Evolutionary conservation across 2,329 filamentous ascomycete species (phyloP), one percentile per base, ranked within the genome.

Genomic region (Cercospora berteroae): DNA sequence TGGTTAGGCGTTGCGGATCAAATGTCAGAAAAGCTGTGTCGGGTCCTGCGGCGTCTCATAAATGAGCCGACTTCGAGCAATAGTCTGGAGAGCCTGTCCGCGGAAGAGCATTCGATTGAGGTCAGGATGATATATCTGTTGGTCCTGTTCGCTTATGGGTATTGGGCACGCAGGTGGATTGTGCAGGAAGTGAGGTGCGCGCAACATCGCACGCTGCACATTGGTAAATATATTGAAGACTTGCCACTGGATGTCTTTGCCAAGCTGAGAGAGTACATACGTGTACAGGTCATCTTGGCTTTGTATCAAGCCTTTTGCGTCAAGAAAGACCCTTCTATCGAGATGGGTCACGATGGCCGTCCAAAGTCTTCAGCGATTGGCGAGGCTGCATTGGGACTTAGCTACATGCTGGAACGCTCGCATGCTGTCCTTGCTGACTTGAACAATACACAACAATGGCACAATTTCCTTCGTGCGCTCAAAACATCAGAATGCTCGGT

Each of bases 151-250:
- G 29, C 44, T 27, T 58, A 52, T 20, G 27, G 20, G 27, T 68
- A 59, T 23, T 59, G 59, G 58, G 29, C 20, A 8, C 48, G 57
- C 10, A 58, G 58, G 25, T 68, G 63, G 66, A 63, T 68, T n/a
- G 39, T 63, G 12, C 66, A 68, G 36, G 66, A 68, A 60, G 58
- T 52, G 4, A 48, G 52, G 23, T 59, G 57, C 39, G 66, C 66
- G 10, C 36, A 31, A 4, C 27, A 36, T 23, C 42, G 60, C 12
- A 63, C 60, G 3, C 20, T 63, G n/a, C 60, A 63, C 44, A 63
- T 55, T 39, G 44, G 60, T 18, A 16, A 52, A 12, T 7, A 52
- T 25, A 29, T 63, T 29, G 42, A 50, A 10, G 48, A 36, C 1
- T 29, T 63, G 10, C 44, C 60, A 36, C 2, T 10, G 39, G 60